Conservation (phyloP, 1,284 basidiomycete genomes). For the Rhodofomes roseus region DNA sequence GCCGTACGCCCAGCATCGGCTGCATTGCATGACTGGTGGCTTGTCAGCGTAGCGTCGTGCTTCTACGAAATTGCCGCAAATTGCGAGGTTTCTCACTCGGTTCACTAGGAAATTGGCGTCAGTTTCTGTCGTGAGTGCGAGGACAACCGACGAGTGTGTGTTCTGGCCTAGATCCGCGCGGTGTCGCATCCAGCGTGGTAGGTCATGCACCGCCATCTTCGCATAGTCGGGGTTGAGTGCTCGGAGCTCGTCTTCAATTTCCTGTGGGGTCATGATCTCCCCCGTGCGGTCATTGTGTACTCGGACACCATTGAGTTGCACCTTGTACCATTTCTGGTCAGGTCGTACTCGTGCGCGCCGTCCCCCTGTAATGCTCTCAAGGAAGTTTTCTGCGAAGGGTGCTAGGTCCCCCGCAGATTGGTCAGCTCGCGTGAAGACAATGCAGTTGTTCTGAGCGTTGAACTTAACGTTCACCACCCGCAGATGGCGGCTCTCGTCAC, state of each 20-base stretch:
- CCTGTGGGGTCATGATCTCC: neutral
- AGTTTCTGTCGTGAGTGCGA: neutral
- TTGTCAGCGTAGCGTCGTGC: constrained; percentile 2
- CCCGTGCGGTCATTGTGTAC: neutral
- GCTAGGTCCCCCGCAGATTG: neutral
- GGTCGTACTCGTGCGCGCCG: neutral
- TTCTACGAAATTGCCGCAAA: neutral
- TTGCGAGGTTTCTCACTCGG: neutral
- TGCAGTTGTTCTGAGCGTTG: constrained; percentile 3
- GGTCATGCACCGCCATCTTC: neutral
- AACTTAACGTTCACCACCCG: constrained; percentile 2
- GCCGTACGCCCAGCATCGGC: constrained; percentile 1
- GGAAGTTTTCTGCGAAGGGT: neutral
- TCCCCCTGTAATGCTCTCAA: neutral
- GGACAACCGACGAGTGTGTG: neutral
- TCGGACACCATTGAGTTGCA: neutral
- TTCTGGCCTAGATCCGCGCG: neutral
- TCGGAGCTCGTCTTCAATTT: neutral
- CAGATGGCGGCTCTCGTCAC: neutral
- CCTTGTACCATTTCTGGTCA: constrained; percentile 1
- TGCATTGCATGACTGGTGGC: constrained; percentile 3
- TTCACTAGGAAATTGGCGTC: neutral
- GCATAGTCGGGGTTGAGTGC: constrained; percentile 3
- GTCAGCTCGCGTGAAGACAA: no score
- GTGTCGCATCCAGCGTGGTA: constrained; percentile 3